These are phyloP conservation scores for Adansonia madagascariensis DNA, from an alignment of 441 rosid genomes.

Conservation along the genomic window DNA sequence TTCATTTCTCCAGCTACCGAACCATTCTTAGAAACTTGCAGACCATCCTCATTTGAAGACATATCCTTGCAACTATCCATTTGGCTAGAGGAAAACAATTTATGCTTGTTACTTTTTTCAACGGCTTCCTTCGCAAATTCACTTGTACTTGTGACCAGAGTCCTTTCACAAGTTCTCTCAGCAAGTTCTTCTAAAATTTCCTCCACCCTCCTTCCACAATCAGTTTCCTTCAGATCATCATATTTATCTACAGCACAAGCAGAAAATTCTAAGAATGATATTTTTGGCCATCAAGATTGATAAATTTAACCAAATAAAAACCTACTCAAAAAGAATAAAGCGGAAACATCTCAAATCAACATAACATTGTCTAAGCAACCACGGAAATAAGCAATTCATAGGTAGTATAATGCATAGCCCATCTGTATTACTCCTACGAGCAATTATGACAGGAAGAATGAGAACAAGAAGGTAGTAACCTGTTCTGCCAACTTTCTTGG, in stretches of 20 bases:
- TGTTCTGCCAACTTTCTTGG: not conserved
- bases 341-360: not conserved
- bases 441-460: not conserved
- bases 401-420: not conserved
- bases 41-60: not conserved
- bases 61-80: slow-evolving; percentile 12
- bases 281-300: too few species aligned
- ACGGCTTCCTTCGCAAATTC: not conserved
- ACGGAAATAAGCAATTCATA: not conserved
- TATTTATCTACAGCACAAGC: slow-evolving; percentile 14
- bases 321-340: not conserved
- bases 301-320: slow-evolving; percentile 7
- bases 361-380: not conserved
- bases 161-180: slow-evolving; percentile 4
- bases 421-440: not conserved
- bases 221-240: slow-evolving; percentile 11
- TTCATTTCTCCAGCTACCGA: slow-evolving; percentile 16
- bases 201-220: not conserved
- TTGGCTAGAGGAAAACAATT: not conserved
- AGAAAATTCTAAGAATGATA: not conserved
- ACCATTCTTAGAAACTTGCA: not conserved
- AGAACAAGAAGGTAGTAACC: slow-evolving; percentile 20
- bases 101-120: not conserved
- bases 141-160: slow-evolving; percentile 11
- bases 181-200: not conserved